phyloP scores from a whole-genome alignment of 371 early-diverging fungal genomes.

The Cladochytrium tenue region DNA sequence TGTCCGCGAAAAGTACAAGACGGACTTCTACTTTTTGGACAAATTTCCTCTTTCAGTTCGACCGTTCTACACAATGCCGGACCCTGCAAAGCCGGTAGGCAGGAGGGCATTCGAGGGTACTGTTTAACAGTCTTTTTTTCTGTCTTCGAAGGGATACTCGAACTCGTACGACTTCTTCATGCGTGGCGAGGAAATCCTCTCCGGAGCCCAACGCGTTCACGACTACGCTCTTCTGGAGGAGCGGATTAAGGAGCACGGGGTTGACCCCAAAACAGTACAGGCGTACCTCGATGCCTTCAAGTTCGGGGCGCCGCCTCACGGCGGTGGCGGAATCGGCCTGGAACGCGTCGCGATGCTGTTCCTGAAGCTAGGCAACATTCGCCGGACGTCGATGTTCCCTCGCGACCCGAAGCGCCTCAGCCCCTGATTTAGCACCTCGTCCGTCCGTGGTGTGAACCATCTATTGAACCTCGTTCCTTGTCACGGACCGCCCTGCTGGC shows the following conservation, averaged over 20 bases:
- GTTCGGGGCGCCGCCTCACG: constrained; percentile 99
- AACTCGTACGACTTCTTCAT: constrained; percentile 99
- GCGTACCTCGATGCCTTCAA: constrained; percentile 98
- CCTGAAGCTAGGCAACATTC: constrained; percentile 95
- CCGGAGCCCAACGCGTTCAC: constrained; percentile 99
- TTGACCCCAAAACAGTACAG: constrained; percentile 84
- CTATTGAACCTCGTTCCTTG: too few relatives aligned
- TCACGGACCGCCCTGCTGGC: too few relatives aligned
- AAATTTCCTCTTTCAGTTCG: constrained; percentile 97
- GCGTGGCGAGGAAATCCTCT: constrained; percentile 99
- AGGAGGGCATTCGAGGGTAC: not conserved
- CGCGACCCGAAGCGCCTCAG: constrained; percentile 97
- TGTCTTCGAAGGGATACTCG: constrained; percentile 69
- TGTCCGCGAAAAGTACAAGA: constrained; percentile 92
- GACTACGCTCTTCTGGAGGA: constrained; percentile 82
- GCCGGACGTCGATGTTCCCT: constrained; percentile 96
- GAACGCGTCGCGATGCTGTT: constrained; percentile 99
- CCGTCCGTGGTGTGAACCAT: too few relatives aligned
- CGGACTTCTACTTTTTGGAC: constrained; percentile 99
- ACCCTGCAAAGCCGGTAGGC: constrained; percentile 72
- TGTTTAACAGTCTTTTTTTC: not conserved
- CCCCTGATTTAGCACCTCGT: too few relatives aligned
- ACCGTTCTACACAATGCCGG: constrained; percentile 99
- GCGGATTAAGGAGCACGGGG: constrained; percentile 80
- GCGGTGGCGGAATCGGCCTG: constrained; percentile 97